Evolutionary conservation across 2,329 filamentous ascomycete genomes (phyloP).

Genomic region (Aspergillus puulaauensis): DNA sequence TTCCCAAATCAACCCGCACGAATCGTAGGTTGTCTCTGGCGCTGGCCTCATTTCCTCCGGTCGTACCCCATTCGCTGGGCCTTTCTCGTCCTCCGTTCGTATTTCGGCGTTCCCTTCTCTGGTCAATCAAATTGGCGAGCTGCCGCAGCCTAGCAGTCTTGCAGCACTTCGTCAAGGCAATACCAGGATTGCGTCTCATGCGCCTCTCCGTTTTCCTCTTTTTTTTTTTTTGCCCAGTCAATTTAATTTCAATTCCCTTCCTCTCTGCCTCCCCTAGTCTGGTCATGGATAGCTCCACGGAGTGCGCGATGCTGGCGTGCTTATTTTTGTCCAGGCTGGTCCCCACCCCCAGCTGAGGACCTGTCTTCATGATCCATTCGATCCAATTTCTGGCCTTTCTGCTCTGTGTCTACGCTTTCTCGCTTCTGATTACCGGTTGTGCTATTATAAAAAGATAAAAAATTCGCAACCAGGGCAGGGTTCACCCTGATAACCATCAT

Average conservation of each 20-base stretch:
- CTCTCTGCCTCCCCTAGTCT: conserved; percentile 7
- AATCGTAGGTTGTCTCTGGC: not conserved
- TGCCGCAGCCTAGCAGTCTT: not conserved
- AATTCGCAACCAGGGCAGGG: not conserved
- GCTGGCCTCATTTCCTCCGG: not conserved
- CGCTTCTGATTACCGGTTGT: conserved; percentile 11
- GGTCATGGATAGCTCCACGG: conserved; percentile 8
- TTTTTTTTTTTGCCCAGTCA: not conserved
- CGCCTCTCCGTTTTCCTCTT: not conserved
- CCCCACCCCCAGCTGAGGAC: conserved; percentile 9
- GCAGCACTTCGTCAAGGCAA: not conserved
- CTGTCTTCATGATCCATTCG: conserved; percentile 2
- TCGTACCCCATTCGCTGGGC: not conserved
- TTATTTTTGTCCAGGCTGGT: conserved; percentile 8
- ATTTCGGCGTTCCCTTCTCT: conserved; percentile 1
- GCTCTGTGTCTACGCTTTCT: conserved; percentile 9
- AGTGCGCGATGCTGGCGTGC: conserved; percentile 9
- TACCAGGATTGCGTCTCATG: conserved; percentile 1
- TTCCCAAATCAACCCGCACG: conserved; percentile 1
- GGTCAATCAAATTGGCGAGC: not conserved
- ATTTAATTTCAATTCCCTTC: not conserved
- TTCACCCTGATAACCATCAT: conserved; percentile 1
- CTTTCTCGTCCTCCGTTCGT: conserved; percentile 1
- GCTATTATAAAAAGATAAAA: not conserved
- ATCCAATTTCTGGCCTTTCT: not conserved